Conservation (phyloP, 495 filamentous ascomycete genomes). For the Parachaetomium inaequale region DNA sequence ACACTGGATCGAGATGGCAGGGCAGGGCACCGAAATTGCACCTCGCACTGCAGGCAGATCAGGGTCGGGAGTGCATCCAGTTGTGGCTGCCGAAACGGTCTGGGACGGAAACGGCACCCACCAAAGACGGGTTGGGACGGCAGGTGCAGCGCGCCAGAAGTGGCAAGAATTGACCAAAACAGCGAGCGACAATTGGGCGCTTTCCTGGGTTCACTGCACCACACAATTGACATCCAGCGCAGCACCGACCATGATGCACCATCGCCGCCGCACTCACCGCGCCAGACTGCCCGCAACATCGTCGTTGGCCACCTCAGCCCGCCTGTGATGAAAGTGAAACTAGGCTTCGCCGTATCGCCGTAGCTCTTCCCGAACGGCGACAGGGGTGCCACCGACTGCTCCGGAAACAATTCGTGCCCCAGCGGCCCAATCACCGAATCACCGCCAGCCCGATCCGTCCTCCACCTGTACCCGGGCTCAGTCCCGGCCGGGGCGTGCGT, state of each 20-base stretch:
- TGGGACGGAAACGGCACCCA: constrained; percentile 14
- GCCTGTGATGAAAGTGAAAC: neutral
- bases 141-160: constrained; percentile 3
- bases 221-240: constrained; percentile 4
- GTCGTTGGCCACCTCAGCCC: neutral
- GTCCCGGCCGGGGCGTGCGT: constrained; percentile 15
- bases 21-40: neutral
- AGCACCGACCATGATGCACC: neutral
- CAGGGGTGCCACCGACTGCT: constrained; percentile 26
- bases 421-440: constrained; percentile 31
- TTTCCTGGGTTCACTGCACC: neutral
- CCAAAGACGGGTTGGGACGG: neutral
- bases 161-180: constrained; percentile 1
- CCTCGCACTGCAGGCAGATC: neutral
- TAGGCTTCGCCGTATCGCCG: constrained; percentile 9
- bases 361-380: constrained; percentile 20
- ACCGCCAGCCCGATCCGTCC: constrained; percentile 24
- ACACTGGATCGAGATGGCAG: neutral
- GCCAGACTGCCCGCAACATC: neutral
- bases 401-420: constrained; percentile 40
- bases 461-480: constrained; percentile 27
- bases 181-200: neutral
- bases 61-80: neutral
- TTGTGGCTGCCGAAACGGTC: neutral
- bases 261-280: neutral